Base-by-base conservation (phyloP, 179 eudicot genomes). In the Vitellaria paradoxa region DNA sequence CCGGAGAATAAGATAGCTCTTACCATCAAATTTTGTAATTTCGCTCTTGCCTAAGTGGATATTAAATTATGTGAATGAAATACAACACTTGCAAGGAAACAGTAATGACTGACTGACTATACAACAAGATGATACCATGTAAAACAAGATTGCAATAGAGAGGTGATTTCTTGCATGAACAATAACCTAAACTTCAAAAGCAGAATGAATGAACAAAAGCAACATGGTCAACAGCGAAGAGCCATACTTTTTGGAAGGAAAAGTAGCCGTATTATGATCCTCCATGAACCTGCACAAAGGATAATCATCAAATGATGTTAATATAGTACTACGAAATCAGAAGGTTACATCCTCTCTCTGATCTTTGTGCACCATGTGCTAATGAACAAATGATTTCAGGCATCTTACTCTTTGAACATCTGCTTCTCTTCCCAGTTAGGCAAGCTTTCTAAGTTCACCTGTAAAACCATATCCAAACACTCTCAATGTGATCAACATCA, bases 351-450 rank as follows among this genome's bases (percentile, higher is more conserved):
- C 30, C 15, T 55, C 42, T 71, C 15, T 46, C 6, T 20, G 49
- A 24, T 56, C 13, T 46, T 57, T 71, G 18, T 75, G 69, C 21
- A 53, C 80, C 45, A 49, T 14, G 42, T 15, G 5, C 7, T 2
- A 75, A 21, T 50, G 5, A 60, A 17, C 52, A 26, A 18, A 18
- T 72, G 6, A 72, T 45, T 26, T 59, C 42, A 76, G 45, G 60
- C 50, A 18, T 46, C 93, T 84, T 86, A 93, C 99, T 93, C 89
- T 86, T 96, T 96, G 83, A 93, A 96, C 89, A 93, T 89, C 80
- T 93, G 93, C 87, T 96, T 96, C 88, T 96, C 99, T 80, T 96
- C 99, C 91, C 91, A 91, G 77, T 86, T 96, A 9, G 98, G 90
- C 81, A 96, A 82, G 83, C 92, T 91, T 87, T 93, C 99, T 76